Evolutionary conservation across 2,329 filamentous ascomycete species (phyloP).

Genomic region (Akanthomyces lecanii): DNA sequence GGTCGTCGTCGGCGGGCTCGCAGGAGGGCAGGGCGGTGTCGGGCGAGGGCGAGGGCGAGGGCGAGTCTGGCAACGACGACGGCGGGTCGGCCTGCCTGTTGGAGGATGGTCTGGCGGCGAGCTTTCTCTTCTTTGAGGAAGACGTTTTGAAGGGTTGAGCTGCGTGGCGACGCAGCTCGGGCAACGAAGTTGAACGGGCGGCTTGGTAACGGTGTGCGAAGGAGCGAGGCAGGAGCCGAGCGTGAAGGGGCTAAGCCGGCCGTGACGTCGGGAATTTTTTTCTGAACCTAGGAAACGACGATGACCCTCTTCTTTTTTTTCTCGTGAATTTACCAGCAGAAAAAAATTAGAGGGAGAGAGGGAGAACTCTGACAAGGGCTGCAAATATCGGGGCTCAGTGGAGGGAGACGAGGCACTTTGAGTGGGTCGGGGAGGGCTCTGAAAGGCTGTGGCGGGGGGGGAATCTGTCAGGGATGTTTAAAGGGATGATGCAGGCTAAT

Average conservation of each 20-base stretch:
- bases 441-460: constrained; percentile 7
- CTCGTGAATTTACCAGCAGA: neutral
- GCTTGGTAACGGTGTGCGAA: constrained; percentile 18
- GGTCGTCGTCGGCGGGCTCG: constrained; percentile 43
- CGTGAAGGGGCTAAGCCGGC: neutral
- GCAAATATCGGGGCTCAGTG: constrained; percentile 15
- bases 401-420: neutral
- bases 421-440: constrained; percentile 4
- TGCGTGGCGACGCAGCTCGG: constrained; percentile 54
- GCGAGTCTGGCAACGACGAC: neutral
- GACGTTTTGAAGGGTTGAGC: constrained; percentile 66
- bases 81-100: constrained; percentile 35
- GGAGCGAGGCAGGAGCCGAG: constrained; percentile 18
- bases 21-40: constrained; percentile 51
- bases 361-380: constrained; percentile 16
- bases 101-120: constrained; percentile 47
- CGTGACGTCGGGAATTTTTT: neutral
- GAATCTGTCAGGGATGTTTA: neutral
- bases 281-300: constrained; percentile 1
- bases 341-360: neutral
- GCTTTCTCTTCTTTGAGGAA: constrained; percentile 70
- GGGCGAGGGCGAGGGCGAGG: constrained; percentile 24
- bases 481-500: neutral
- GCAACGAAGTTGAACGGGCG: constrained; percentile 17
- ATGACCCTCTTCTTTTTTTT: constrained; percentile 8